Evolutionary conservation across 192 early-diverging fungal species (phyloP).

Genomic region (Backusella tuberculispora): DNA sequence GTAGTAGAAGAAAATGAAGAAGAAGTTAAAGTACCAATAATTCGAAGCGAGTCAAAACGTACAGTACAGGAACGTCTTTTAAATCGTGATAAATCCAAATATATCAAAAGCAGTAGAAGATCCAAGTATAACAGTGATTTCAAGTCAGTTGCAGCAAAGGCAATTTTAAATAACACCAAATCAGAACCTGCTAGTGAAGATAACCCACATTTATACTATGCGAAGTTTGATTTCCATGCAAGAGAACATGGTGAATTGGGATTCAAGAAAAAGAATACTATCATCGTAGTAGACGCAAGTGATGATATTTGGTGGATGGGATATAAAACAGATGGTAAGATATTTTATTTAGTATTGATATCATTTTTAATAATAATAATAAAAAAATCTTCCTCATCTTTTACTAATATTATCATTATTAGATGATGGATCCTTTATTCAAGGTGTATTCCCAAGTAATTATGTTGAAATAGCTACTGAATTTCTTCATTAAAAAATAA

Average conservation of each 20-base stretch:
- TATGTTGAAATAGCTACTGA: constrained; percentile 55
- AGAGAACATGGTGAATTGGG: constrained; percentile 75
- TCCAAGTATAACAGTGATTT: constrained; percentile 28
- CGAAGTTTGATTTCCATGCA: constrained; percentile 74
- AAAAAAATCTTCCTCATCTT: background rate
- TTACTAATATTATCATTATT: constrained; percentile 1
- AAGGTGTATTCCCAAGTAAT: constrained; percentile 81
- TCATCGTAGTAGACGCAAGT: constrained; percentile 77
- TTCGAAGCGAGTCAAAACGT: constrained; percentile 3
- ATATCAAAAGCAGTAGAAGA: constrained; percentile 8
- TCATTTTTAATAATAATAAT: no score
- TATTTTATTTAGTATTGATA: constrained; percentile 28
- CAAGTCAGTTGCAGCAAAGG: constrained; percentile 22
- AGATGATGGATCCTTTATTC: constrained; percentile 43
- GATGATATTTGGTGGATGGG: constrained; percentile 90
- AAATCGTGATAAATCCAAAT: background rate
- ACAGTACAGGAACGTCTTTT: constrained; percentile 14
- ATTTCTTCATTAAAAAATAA: background rate
- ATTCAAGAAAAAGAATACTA: constrained; percentile 68
- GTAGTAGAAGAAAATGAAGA: background rate
- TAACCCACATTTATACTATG: constrained; percentile 57
- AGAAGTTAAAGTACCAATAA: background rate
- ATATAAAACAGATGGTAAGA: constrained; percentile 62
- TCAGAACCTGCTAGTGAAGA: constrained; percentile 29
- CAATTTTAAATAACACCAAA: constrained; percentile 32